These are phyloP conservation scores for Dendrocalamus sinicus DNA, from an alignment of 176 grass and related monocot genomes.

Conservation along the genomic window DNA sequence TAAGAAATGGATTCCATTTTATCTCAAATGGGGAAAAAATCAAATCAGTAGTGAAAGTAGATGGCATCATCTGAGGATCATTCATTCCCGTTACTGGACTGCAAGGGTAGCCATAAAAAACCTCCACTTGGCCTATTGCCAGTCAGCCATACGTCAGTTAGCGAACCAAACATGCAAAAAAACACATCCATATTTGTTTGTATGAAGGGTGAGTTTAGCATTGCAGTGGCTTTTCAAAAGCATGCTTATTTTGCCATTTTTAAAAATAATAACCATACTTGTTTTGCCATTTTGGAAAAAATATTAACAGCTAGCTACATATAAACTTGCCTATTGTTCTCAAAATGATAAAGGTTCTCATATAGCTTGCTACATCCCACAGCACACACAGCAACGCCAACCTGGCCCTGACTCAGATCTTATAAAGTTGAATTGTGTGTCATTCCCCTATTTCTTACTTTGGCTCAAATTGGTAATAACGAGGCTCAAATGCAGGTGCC, in stretches of 20 bases:
- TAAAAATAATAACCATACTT: background rate
- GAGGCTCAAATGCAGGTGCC: background rate
- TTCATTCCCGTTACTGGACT: conserved; percentile 9
- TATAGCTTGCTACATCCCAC: conserved; percentile 19
- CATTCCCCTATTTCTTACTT: background rate
- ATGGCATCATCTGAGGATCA: background rate
- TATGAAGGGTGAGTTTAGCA: conserved; percentile 13
- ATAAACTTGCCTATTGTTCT: background rate
- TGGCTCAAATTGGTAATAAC: background rate
- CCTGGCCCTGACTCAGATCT: background rate
- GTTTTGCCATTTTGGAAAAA: conserved; percentile 8
- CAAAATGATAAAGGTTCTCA: conserved; percentile 2
- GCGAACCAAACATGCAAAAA: conserved; percentile 11
- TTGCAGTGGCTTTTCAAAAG: background rate
- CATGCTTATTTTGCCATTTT: conserved; percentile 11
- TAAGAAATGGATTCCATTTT: background rate
- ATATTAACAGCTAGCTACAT: background rate
- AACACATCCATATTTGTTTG: background rate
- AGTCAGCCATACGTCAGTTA: background rate
- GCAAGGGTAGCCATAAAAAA: conserved; percentile 19
- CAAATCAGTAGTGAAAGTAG: background rate
- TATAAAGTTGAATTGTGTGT: background rate
- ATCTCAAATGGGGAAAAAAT: background rate
- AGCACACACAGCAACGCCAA: background rate
- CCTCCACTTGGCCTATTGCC: background rate